A percentile compares a stretch with the other conserved stretches of the same genome.
phyloP scores from a whole-genome alignment of 345 rosid genomes.

The Corchorus capsularis region DNA sequence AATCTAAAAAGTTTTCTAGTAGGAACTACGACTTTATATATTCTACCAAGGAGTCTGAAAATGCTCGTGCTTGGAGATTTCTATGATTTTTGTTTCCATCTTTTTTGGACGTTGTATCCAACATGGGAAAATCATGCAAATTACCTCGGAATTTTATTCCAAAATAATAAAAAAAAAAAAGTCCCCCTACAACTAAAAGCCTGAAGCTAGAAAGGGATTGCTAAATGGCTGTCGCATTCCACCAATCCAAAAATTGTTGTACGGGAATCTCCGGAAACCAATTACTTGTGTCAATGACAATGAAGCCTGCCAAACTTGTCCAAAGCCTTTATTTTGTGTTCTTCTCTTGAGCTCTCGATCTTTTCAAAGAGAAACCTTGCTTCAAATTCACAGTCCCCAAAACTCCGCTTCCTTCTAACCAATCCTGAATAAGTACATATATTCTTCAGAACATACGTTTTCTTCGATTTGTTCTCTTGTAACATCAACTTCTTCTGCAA shows the following conservation, averaged over 20 bases:
- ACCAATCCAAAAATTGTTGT: neutral
- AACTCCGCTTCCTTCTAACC: neutral
- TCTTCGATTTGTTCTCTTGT: neutral
- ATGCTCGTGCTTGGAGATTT: neutral
- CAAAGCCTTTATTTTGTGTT: neutral
- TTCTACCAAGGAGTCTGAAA: neutral
- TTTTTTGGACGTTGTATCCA: neutral
- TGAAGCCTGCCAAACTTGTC: neutral
- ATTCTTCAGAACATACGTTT: neutral
- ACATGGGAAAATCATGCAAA: neutral
- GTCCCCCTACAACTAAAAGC: neutral
- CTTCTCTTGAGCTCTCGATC: neutral
- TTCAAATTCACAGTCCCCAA: neutral
- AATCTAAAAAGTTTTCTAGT: too few relatives aligned
- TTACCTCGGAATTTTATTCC: neutral
- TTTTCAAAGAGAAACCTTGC: neutral
- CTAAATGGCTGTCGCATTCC: neutral
- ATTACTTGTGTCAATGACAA: neutral
- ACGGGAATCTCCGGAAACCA: neutral
- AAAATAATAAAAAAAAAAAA: too few relatives aligned
- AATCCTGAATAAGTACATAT: neutral
- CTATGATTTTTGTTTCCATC: neutral
- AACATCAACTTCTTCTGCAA: neutral
- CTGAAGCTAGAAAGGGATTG: neutral
- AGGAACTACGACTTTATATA: too few relatives aligned